phyloP scores from a whole-genome alignment of 2,329 filamentous ascomycete species.

The Lecanicillium sp. region DNA sequence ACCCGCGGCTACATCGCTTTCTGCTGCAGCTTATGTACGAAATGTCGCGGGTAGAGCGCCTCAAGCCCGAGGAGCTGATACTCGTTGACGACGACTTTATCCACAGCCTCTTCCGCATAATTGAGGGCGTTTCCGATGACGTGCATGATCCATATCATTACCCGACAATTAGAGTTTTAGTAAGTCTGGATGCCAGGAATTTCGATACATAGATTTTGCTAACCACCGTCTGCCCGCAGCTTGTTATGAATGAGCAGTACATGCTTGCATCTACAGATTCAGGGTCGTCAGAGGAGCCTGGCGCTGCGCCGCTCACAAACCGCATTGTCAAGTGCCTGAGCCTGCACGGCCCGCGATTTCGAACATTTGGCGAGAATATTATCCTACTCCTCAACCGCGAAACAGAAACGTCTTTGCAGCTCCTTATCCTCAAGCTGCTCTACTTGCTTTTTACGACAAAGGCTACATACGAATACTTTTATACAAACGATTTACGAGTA shows the following conservation, averaged over 20 bases:
- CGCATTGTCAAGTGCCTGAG: slow-evolving; percentile 88
- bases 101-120: slow-evolving; percentile 73
- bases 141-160: slow-evolving; percentile 92
- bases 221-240: slow-evolving; percentile 36
- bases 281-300: slow-evolving; percentile 26
- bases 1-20: slow-evolving; percentile 67
- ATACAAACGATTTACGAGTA: slow-evolving; percentile 92
- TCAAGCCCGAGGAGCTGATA: slow-evolving; percentile 68
- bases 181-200: slow-evolving; percentile 34
- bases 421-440: slow-evolving; percentile 91
- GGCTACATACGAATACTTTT: slow-evolving; percentile 94
- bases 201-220: slow-evolving; percentile 6
- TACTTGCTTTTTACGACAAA: slow-evolving; percentile 92
- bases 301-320: slow-evolving; percentile 63
- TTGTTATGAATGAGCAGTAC: slow-evolving; percentile 97
- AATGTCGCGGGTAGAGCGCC: slow-evolving; percentile 85
- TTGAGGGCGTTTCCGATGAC: slow-evolving; percentile 82
- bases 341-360: slow-evolving; percentile 69
- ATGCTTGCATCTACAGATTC: slow-evolving; percentile 67
- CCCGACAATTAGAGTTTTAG: slow-evolving; percentile 84
- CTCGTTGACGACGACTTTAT: slow-evolving; percentile 78
- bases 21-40: slow-evolving; percentile 89
- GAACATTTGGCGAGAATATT: slow-evolving; percentile 96
- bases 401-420: slow-evolving; percentile 85
- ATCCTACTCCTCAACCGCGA: slow-evolving; percentile 93